Conservation (phyloP, 257 asterid genomes). For the Eustoma russellianum region DNA sequence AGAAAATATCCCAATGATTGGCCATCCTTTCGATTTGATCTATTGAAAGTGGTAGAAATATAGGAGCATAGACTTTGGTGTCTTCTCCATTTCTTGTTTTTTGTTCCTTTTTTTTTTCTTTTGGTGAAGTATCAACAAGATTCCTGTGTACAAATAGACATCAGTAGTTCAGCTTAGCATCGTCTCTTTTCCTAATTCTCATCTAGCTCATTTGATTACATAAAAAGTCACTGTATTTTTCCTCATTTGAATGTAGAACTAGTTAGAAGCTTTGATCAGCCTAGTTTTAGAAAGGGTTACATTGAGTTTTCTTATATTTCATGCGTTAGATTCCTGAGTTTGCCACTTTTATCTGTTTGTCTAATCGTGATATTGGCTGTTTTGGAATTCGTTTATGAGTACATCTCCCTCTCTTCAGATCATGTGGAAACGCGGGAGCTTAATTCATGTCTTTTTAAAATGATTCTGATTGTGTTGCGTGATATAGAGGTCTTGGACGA, state of each 20-base stretch:
- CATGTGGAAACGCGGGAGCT: no score
- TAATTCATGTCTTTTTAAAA: no score
- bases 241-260: slow-evolving; percentile 1
- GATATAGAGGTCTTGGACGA: no score
- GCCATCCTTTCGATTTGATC: slow-evolving; percentile 33
- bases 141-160: slow-evolving; percentile 3
- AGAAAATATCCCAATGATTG: slow-evolving; percentile 36
- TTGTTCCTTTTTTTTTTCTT: background rate
- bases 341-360: background rate
- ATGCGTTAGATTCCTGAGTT: slow-evolving; percentile 8
- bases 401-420: no score
- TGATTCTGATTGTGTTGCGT: no score
- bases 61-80: no score
- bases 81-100: no score
- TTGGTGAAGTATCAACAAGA: background rate
- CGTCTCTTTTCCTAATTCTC: no score
- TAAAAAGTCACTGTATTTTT: slow-evolving; percentile 1
- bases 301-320: background rate
- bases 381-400: no score
- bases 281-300: slow-evolving; percentile 2
- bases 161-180: slow-evolving; percentile 1
- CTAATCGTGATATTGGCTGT: no score
- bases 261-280: slow-evolving; percentile 1
- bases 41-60: slow-evolving; percentile 16
- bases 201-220: no score